Percentiles rank a stretch among this genome's conserved stretches.
Evolutionary conservation across 768 basidiomycete species (phyloP).

Genomic region (Tylopilus intermedius): DNA sequence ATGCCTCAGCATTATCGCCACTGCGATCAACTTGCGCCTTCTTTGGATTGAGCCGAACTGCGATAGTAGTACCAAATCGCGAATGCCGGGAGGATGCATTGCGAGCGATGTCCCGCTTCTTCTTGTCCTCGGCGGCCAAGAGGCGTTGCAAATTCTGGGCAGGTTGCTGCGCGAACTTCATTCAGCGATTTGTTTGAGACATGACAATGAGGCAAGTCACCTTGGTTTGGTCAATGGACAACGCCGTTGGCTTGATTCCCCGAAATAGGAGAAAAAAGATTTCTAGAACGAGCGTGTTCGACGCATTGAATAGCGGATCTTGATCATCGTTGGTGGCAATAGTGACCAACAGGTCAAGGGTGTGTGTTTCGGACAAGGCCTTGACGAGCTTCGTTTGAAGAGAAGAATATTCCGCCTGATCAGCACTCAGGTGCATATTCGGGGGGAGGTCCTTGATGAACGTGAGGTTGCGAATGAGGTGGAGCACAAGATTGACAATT

Average conservation of each 20-base stretch:
- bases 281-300: conserved; percentile 89
- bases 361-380: conserved; percentile 64
- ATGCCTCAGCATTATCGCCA: conserved; percentile 23
- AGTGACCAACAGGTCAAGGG: conserved; percentile 75
- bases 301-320: conserved; percentile 76
- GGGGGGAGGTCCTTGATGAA: conserved; percentile 85
- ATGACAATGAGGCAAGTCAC: conserved; percentile 32
- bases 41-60: conserved; percentile 67
- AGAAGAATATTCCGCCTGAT: conserved; percentile 72
- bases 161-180: conserved; percentile 49
- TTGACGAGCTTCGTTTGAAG: conserved; percentile 76
- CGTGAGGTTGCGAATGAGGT: conserved; percentile 88
- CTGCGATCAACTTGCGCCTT: conserved; percentile 21
- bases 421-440: conserved; percentile 65
- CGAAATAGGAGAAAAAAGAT: conserved; percentile 89
- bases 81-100: conserved; percentile 78
- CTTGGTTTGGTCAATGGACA: conserved; percentile 60
- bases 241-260: conserved; percentile 60
- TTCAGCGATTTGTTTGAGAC: conserved; percentile 7
- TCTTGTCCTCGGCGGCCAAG: conserved; percentile 69
- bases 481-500: conserved; percentile 81
- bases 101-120: conserved; percentile 51
- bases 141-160: conserved; percentile 65
- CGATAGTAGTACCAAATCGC: conserved; percentile 92
- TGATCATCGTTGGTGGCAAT: conserved; percentile 73